Evolutionary conservation across 176 grass and related monocot genomes (phyloP), one percentile per base, ranked within the genome.

Genomic region (sorghum (Sorghum bicolor)): DNA sequence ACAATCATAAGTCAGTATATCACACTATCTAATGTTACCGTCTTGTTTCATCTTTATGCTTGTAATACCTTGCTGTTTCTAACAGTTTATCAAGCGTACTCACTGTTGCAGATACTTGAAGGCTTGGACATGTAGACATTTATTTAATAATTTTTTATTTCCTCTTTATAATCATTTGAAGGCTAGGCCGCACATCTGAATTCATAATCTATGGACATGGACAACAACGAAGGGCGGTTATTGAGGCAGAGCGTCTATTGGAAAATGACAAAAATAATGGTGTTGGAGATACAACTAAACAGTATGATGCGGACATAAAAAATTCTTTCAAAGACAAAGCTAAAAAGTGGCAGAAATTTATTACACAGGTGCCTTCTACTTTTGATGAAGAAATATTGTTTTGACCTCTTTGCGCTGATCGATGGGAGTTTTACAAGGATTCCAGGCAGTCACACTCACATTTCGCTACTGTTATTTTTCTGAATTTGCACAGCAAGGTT

Each of bases 281-380:
- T 44, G 36, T 30, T 80, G 86, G 85, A 88, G 84, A 76, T 83
- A 74, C 55, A 76, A 37, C 31, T 74, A 80, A 85, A 75, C 85
- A 94, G 74, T 22, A 67, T 73, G 84, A 83, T 25, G 93, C 67
- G 73, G 88, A 72, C 73, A 88, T 93, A 74, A 89, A 83, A 83
- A 82, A 74, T 32, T 91, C 43, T 80, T 94, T 90, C 70, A 98
- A 98, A 82, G 92, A 94, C 75, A 93, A 91, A 91, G 92, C 90
- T 70, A 93, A 94, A 85, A 98, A 93, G 79, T 98, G 90, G 92
- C 89, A 91, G 73, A 98, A 98, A 76, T 93, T 94, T 88, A 87
- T 98, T 43, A 84, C 88, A 67, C 91, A 95, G 95, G 95, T 93
- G 32, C 82, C 30, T 77, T 85, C 30, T 83, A 76, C 19, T 81